Evolutionary conservation across 2,329 filamentous ascomycete genomes (phyloP), one percentile per base, ranked within the genome.

Genomic region (Aureobasidium sp.): DNA sequence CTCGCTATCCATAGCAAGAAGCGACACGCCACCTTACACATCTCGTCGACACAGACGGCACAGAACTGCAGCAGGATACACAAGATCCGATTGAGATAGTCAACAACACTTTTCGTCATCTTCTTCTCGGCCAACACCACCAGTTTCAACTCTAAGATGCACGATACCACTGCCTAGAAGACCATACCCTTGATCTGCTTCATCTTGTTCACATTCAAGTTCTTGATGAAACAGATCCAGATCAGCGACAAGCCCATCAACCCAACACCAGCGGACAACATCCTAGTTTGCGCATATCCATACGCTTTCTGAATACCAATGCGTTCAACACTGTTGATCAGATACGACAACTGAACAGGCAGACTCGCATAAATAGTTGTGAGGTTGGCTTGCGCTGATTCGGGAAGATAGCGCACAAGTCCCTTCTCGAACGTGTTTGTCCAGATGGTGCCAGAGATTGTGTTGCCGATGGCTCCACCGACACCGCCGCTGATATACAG

Each of bases 341-440:
- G 72, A 67, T 84, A 86, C 17, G 71, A 71, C 3, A 84, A 70
- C 66, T 88, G 86, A 3, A 74, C 75, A 0, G 74, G 74, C 22
- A 87, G 67, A 65, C 78, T 77, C 31, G 79, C 77, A 64, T 83
- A 83, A 44, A 87, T 75, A 0, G 58, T 59, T 14, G 62, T 60
- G 11, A 66, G 56, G 12, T 71, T 77, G 47, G 70, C 66, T 69
- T 78, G 76, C 39, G 68, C 70, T 0, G 71, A 71, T 9, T 76
- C 63, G 8, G 84, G 83, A 0, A 86, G 75, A 22, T 66, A 65
- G 6, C 64, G 64, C 45, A 74, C 76, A 79, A 83, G 45, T 12
- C 39, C 47, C 3, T 39, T 39, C 37, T 42, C 45, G 57, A 63
- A 63, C 0, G 56, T 63, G 35, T 63, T 63, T 24, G 62, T 63